Evolutionary conservation across 345 rosid species (phyloP), one percentile per base, ranked within the genome.

Genomic region (Corymbia maculata): DNA sequence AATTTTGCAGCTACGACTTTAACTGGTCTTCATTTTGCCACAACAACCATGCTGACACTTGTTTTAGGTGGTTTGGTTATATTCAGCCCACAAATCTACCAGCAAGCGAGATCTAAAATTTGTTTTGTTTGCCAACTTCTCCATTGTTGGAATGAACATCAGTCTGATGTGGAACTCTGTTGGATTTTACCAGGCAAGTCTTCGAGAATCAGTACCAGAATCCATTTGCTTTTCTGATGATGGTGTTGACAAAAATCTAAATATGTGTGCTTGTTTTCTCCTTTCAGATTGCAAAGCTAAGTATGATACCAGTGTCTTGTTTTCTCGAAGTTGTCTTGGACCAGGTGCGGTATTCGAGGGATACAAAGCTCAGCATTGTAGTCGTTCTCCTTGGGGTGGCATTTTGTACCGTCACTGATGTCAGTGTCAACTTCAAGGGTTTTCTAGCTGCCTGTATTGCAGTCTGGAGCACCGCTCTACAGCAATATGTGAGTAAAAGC

Each of bases 161-260:
- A 98, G 99, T 91, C 92, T 98, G 84, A 97, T 98, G 99, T 98
- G 98, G 99, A 98, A 97, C 64, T 97, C 99, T n/a, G 99, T 98
- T n/a, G 99, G 99, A 51, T 98, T 98, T 90, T 98, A 98, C 93
- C 99, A 98, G 99, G 99, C 95, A 86, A 89, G 92, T 86, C 75
- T 85, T 52, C 1, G 52, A 75, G 84, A 19, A 75, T 75, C 13
- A 6, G 49, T 75, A 44, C 49, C 28, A 19, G 84, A 75, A 10
- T 75, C 49, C 15, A 36, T 75, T 42, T 75, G 84, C 84, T 75
- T 36, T 75, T 42, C 84, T 75, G 49, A 75, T 36, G 45, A 24
- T 75, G 26, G 49, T 3, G 0, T 42, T 42, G 49, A 75, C 8
- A 0, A 64, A 64, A 0, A 64, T 64, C n/a, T 13, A 75, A 75